These are phyloP conservation scores for Smittium culicis DNA, from an alignment of 371 early-diverging fungal genomes.

Conservation along the genomic window DNA sequence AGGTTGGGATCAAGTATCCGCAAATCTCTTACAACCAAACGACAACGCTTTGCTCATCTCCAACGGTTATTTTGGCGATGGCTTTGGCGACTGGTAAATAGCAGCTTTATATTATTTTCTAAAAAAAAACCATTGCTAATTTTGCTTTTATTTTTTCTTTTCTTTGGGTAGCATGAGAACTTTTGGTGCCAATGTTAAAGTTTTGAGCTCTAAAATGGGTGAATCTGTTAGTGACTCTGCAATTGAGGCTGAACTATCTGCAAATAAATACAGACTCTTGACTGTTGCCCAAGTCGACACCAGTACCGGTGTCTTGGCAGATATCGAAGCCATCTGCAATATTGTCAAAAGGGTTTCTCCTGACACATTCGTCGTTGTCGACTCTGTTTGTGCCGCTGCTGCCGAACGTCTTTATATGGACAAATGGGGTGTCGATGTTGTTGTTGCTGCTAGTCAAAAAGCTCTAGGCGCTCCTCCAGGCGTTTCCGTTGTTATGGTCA, in stretches of 20 bases:
- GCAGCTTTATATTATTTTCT: too few species aligned
- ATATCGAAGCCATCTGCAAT: conserved; percentile 61
- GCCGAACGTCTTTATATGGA: conserved; percentile 86
- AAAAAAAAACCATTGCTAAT: neutral
- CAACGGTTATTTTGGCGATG: conserved; percentile 92
- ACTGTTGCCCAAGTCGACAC: conserved; percentile 94
- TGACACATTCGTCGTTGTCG: conserved; percentile 77
- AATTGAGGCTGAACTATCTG: conserved; percentile 40
- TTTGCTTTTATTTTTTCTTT: neutral
- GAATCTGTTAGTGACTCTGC: conserved; percentile 36
- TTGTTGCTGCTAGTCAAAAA: conserved; percentile 88
- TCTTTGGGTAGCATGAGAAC: conserved; percentile 57
- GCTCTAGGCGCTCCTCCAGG: conserved; percentile 86
- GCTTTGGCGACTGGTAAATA: conserved; percentile 73
- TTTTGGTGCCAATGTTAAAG: conserved; percentile 76
- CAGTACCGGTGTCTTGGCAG: conserved; percentile 79
- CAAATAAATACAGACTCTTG: conserved; percentile 60
- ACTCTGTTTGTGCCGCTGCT: conserved; percentile 91
- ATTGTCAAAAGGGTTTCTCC: conserved; percentile 65
- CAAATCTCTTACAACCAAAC: conserved; percentile 77
- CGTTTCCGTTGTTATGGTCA: conserved; percentile 67
- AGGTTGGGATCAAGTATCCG: conserved; percentile 88
- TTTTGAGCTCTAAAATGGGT: conserved; percentile 52
- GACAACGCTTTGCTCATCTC: conserved; percentile 81
- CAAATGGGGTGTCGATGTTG: conserved; percentile 78